Base-by-base conservation (phyloP, 805 yeast species). In the Cyberlindnera mrakii region DNA sequence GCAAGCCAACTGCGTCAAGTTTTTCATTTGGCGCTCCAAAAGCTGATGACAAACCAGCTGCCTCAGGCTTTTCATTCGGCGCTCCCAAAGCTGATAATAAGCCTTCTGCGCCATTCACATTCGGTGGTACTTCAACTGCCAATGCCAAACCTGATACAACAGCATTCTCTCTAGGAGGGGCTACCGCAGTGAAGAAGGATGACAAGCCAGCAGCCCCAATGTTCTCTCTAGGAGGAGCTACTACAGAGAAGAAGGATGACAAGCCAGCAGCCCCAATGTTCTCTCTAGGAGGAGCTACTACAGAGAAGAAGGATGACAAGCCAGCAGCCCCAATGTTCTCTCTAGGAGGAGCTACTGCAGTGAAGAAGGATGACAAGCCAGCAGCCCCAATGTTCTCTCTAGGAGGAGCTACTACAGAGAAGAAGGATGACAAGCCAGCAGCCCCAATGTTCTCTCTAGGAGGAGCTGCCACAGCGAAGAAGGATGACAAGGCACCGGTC, bases 201-300 rank as follows among this genome's bases (percentile, higher is more conserved):
- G 40, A 15, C 30, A 34, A 42, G 32, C 46, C 42, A 18, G 37
- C 19, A 31, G 17, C 33, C n/a, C 13, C 27, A 6, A 23, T 10
- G 27, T 23, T 25, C 13, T 33, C 37, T 13, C 47, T 57, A 10
- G 27, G 27, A 10, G 25, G 27, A 16, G 45, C 43, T 31, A 6
- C 10, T 6, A 4, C 27, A 23, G 27, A 10, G 11, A 23, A 23
- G 27, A 32, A n/a, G n/a, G 43, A 37, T 41, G 40, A 15, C 33
- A 34, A 42, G 37, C 46, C 46, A 18, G 37, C 19, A 34, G 17
- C 37, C 17, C 13, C 37, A 3, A 32, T 29, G 13, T 23, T 41
- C 9, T 33, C 37, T 11, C 40, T 53, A 33, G 49, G 44, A n/a
- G n/a, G n/a, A 13, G 37, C 34, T 29, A 43, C 45, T 31, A 11